phyloP scores from a whole-genome alignment of 192 early-diverging fungal genomes.

The Gryganskiella cystojenkinii region DNA sequence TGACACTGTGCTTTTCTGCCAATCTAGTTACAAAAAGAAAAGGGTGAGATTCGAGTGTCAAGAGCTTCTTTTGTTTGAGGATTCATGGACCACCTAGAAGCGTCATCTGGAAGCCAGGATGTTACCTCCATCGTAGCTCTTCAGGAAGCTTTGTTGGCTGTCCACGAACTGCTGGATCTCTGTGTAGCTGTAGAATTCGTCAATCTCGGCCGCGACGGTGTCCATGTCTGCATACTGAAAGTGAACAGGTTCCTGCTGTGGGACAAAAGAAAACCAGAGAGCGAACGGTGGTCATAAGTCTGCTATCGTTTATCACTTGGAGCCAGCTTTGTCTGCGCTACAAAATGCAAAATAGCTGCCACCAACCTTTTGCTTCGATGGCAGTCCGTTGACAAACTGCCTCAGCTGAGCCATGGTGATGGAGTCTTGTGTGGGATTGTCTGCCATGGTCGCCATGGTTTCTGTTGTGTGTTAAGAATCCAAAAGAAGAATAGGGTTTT shows the following conservation, averaged over 20 bases:
- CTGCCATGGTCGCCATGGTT: slow-evolving; percentile 25
- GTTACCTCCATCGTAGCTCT: slow-evolving; percentile 53
- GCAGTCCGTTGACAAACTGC: slow-evolving; percentile 62
- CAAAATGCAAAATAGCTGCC: background rate
- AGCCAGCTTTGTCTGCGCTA: too few species aligned
- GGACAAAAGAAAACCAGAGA: too few species aligned
- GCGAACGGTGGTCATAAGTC: too few species aligned
- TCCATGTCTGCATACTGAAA: slow-evolving; percentile 67
- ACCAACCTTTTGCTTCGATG: slow-evolving; percentile 59
- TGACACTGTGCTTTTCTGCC: slow-evolving; percentile 50
- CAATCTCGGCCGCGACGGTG: slow-evolving; percentile 58
- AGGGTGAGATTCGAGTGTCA: background rate
- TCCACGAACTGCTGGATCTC: slow-evolving; percentile 59
- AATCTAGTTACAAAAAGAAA: slow-evolving; percentile 39
- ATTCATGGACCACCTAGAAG: background rate
- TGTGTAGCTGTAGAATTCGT: slow-evolving; percentile 68
- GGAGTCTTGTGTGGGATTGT: slow-evolving; percentile 57
- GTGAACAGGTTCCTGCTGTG: slow-evolving; percentile 53
- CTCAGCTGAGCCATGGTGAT: slow-evolving; percentile 64
- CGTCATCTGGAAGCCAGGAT: background rate
- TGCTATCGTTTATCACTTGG: too few species aligned
- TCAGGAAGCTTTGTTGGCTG: slow-evolving; percentile 52
- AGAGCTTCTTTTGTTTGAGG: background rate
- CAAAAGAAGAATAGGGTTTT: background rate
- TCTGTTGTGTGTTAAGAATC: background rate